Base-by-base conservation (phyloP, 164 flowering plant genomes). In the Euptelea pleiosperma region DNA sequence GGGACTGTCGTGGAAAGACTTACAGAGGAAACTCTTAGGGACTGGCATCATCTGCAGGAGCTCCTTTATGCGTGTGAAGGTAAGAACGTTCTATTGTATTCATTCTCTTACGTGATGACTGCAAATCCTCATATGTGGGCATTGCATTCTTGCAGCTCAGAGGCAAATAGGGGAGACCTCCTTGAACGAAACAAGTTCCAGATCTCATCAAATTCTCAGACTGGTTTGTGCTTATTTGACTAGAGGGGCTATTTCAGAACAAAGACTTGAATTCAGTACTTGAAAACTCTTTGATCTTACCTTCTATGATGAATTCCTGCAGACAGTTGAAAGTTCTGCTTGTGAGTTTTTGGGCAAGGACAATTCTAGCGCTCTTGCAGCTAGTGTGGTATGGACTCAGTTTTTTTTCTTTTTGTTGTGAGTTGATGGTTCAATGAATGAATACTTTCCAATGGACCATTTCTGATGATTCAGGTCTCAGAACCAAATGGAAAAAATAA, bases 131-230 rank as follows among this genome's bases (percentile, higher is more conserved):
- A 70, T 60, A 9, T 18, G 24, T 7, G 24, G 36, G 16, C 46
- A 22, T 33, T 57, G 36, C 31, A 45, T 74, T 42, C 31, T 70
- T 69, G 75, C 87, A 91, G 99, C 91, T 66, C 90, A 91, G 72
- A 85, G 99, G 64, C 84, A 82, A 74, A 80, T 78, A 30, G 98
- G 96, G 43, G 99, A 94, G 73, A 94, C 96, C 16, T 44, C 82
- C 36, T 70, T 89, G 66, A 94, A 94, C 66, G 99, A 91, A 76
- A 69, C 80, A 25, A 94, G 99, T 70, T 94, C 99, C 25, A 80
- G 98, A 77, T 94, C 99, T 63, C 99, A 94, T 73, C 99, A 94
- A 73, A 94, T 94, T 66, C 71, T 94, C 36, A 70, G 96, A 70
- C 69, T 94, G 87, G 99, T 94, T 65, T 34, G 76, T 41, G 26